phyloP scores from a whole-genome alignment of 164 flowering plant species.

The Magnolia changhungtana region DNA sequence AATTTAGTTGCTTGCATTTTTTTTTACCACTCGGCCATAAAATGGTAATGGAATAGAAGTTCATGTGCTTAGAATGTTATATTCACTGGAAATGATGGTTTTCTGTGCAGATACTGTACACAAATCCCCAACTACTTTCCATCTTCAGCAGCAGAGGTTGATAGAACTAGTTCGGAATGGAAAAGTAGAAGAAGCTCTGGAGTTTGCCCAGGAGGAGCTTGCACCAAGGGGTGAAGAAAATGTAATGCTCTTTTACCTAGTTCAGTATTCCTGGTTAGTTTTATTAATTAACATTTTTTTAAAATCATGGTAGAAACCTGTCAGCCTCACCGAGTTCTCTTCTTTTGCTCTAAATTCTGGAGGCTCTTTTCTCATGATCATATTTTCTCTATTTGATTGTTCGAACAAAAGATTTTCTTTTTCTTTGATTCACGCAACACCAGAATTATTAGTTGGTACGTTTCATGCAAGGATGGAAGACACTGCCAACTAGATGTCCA shows the following conservation, averaged over 20 bases:
- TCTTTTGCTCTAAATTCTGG: background rate
- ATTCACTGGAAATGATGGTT: no score
- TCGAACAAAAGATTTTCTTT: no score
- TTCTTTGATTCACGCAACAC: background rate
- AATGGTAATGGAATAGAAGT: no score
- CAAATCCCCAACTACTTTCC: slow-evolving; percentile 91
- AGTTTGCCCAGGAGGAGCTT: slow-evolving; percentile 98
- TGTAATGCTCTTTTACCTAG: slow-evolving; percentile 34
- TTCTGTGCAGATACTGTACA: slow-evolving; percentile 36
- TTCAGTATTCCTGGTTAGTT: background rate
- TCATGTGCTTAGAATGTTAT: no score
- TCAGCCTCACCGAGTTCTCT: background rate
- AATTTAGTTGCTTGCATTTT: no score
- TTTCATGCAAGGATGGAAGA: no score
- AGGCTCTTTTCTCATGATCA: background rate
- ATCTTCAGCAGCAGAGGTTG: slow-evolving; percentile 90
- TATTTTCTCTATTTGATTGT: background rate
- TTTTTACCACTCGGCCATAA: no score
- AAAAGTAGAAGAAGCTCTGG: slow-evolving; percentile 82
- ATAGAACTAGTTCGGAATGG: slow-evolving; percentile 90
- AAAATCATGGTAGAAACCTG: background rate
- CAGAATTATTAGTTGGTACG: no score
- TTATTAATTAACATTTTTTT: background rate
- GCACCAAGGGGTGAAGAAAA: slow-evolving; percentile 99
- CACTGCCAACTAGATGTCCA: background rate